Evolutionary conservation across 306 rosid species (phyloP), one percentile per base, ranked within the genome.

Genomic region (Inga leiocalycina): DNA sequence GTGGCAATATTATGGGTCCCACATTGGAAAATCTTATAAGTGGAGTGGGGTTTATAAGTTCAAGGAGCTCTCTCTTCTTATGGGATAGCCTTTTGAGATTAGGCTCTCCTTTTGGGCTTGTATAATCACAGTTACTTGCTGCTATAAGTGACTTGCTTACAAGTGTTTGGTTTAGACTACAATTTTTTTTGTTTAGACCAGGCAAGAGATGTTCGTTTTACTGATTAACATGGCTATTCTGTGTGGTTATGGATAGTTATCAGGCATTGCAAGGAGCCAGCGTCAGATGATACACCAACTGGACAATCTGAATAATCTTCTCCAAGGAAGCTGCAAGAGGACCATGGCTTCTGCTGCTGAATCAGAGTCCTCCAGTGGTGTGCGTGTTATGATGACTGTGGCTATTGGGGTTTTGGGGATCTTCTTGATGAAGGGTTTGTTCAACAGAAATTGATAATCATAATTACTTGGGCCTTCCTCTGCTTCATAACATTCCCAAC

Each of bases 261-360:
- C 91, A 9, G 80, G 88, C 19, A 88, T 96, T 22, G 76, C 86
- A 0, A 90, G 94, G 68, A 86, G 97, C 7, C 99, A 97, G 85
- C 94, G 95, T 45, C 98, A 97, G 82, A 87, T 97, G 19, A 86
- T 89, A 86, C 98, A 90, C 75, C 98, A 97, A 78, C 75, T 97
- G 49, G 97, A 94, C 87, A 91, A 88, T 84, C 92, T 97, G 73
- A 88, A 81, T 85, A 92, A 83, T 80, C 91, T 92, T 79, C 86
- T 97, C 44, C 88, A 92, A 32, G 93, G 89, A 62, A 77, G 87
- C 59, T 88, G 59, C 86, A 85, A 81, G 85, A 97, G 82, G 89
- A 82, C 22, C 85, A 45, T 77, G 24, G 64, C 81, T 12, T 51
- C 84, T 24, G 77, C 85, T 24, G 77, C 84, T 24, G 80, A 86